These are phyloP conservation scores for Diddensiella caesifluorescens DNA, from an alignment of 805 yeast genomes.

Conservation along the genomic window DNA sequence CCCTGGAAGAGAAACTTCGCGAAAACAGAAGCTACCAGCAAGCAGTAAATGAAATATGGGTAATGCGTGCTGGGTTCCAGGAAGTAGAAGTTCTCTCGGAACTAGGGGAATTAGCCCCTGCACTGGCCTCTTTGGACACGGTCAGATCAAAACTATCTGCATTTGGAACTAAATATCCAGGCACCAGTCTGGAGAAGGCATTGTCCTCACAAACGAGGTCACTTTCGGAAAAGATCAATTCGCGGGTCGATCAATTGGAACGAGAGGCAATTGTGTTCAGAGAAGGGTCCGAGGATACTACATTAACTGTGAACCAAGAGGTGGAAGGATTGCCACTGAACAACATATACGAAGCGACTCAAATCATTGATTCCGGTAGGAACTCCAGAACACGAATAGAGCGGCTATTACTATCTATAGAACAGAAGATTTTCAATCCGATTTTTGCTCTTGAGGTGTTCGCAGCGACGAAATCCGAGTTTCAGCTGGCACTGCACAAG, in stretches of 20 bases:
- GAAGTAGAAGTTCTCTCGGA: constrained; percentile 19
- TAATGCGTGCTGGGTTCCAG: constrained; percentile 19
- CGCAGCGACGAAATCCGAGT: not conserved
- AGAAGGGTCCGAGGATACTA: constrained; percentile 4
- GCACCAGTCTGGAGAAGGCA: constrained; percentile 8
- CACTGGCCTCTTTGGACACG: constrained; percentile 16
- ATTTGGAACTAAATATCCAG: constrained; percentile 13
- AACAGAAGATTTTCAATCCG: constrained; percentile 15
- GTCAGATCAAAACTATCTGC: constrained; percentile 10
- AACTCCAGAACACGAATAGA: constrained; percentile 10
- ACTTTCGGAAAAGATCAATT: constrained; percentile 1
- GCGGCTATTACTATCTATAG: constrained; percentile 12
- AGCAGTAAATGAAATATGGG: constrained; percentile 22
- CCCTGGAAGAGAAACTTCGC: constrained; percentile 7
- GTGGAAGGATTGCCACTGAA: constrained; percentile 12
- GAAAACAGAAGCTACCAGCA: constrained; percentile 2
- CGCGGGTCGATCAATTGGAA: constrained; percentile 15
- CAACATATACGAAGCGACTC: constrained; percentile 15
- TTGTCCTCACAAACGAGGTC: constrained; percentile 6
- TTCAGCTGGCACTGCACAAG: not conserved
- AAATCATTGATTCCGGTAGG: constrained; percentile 10
- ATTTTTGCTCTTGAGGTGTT: constrained; percentile 9
- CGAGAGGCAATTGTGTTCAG: constrained; percentile 9
- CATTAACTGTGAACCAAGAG: constrained; percentile 4
- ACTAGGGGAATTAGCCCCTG: constrained; percentile 18